Base-by-base conservation (phyloP, 352 stramenopile genomes). In the Pythium sp. region DNA sequence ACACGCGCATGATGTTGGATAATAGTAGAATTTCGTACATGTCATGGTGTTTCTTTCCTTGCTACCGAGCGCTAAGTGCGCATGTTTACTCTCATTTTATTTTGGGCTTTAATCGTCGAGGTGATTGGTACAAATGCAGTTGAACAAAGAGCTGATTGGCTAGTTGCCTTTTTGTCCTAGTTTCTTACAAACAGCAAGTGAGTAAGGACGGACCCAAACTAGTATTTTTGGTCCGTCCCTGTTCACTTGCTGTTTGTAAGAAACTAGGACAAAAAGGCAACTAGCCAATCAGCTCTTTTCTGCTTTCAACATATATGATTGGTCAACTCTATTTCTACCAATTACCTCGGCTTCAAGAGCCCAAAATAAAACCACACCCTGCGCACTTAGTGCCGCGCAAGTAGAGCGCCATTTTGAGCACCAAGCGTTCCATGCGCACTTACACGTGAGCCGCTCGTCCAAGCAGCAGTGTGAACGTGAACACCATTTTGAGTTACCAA, bases 1-100 rank as follows among this genome's bases (percentile, higher is more conserved):
- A 98, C 60, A 93, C 89, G 53, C 28, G 53, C 63, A 68, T 62
- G 20, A 6, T 64, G 30, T 6, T 32, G 20, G 51, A 26, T 34
- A 11, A 28, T 57, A 28, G 11, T 43, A 8, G 32, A 38, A 2
- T 4, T 12, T 12, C 32, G 7, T 12, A 38, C 32, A 8, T 32
- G 32, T 38, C 36, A 43, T 2, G 14, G 9, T 43, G 14, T 14
- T 46, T 46, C 15, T 46, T 46, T 14, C 38, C 15, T 5, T 18
- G 38, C 11, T 2, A 20, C 12, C 38, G 38, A 46, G 38, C 38
- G 38, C 38, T 46, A 46, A 46, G 38, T 46, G 38, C 38, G 38
- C 38, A 46, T 4, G 6, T 14, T 46, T 5, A 11, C 36, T 43
- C 11, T 43, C 36, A 43, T 46, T 46, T 46, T 46, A 46, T 46